A percentile compares a stretch with the other conserved stretches of the same genome.
These are phyloP conservation scores for Hypomyces perniciosus DNA, from an alignment of 2,329 filamentous ascomycete species.

Conservation along the genomic window DNA sequence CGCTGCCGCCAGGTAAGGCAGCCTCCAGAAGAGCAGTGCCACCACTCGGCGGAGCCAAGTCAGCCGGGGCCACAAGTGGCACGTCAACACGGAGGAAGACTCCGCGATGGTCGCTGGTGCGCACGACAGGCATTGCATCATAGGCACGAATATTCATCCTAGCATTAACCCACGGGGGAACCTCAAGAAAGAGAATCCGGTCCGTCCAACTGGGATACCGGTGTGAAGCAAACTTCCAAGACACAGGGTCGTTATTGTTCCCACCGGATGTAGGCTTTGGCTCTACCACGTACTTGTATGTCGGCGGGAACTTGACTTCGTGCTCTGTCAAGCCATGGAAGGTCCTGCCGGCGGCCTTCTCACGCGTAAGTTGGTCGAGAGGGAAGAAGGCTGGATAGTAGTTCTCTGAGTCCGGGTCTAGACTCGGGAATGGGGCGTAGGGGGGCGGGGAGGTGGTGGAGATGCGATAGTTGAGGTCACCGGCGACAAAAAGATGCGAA, in stretches of 20 bases:
- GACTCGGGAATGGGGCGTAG: slow-evolving; percentile 58
- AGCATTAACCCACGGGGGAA: slow-evolving; percentile 45
- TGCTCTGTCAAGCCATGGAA: slow-evolving; percentile 75
- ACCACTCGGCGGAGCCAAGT: slow-evolving; percentile 28
- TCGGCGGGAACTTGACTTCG: slow-evolving; percentile 74
- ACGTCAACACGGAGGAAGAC: slow-evolving; percentile 68
- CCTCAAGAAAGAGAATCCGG: slow-evolving; percentile 71
- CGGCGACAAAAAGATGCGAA: slow-evolving; percentile 77
- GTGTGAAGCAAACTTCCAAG: slow-evolving; percentile 71
- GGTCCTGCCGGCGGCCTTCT: slow-evolving; percentile 62
- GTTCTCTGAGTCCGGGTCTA: slow-evolving; percentile 45
- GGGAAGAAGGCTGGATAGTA: slow-evolving; percentile 64
- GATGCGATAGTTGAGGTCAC: slow-evolving; percentile 94
- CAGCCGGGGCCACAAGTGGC: slow-evolving; percentile 46
- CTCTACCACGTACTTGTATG: slow-evolving; percentile 74
- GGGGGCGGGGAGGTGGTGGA: slow-evolving; percentile 57
- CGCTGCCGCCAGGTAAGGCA: slow-evolving; percentile 9
- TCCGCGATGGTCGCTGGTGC: slow-evolving; percentile 81
- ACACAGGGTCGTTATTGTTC: slow-evolving; percentile 31
- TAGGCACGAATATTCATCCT: slow-evolving; percentile 58
- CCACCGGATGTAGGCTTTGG: slow-evolving; percentile 24
- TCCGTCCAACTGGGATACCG: slow-evolving; percentile 94
- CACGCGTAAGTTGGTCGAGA: slow-evolving; percentile 72
- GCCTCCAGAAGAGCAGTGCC: slow-evolving; percentile 13
- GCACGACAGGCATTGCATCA: slow-evolving; percentile 67